Evolutionary conservation across 805 yeast species (phyloP).

Genomic region (Starmerella apis): DNA sequence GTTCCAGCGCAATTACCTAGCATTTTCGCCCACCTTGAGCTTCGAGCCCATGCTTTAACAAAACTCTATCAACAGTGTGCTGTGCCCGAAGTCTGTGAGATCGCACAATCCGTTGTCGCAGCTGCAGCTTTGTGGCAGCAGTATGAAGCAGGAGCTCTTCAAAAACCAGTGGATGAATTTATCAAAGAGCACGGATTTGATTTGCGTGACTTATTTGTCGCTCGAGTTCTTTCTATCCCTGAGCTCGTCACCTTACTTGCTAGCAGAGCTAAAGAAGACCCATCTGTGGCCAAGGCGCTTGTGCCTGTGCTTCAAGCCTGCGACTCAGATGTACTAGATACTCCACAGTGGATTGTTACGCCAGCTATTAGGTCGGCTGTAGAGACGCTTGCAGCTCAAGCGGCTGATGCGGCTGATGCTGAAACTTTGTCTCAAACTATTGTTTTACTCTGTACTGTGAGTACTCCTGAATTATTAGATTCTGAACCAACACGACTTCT

Average conservation of each 20-base stretch:
- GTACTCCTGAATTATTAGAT: conserved; percentile 15
- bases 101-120: conserved; percentile 18
- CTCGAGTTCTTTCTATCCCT: neutral
- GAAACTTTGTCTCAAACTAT: conserved; percentile 32
- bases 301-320: conserved; percentile 8
- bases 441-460: conserved; percentile 34
- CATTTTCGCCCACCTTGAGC: conserved; percentile 41
- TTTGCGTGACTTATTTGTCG: neutral
- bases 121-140: conserved; percentile 8
- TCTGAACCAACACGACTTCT: conserved; percentile 20
- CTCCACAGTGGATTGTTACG: conserved; percentile 13
- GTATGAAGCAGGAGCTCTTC: neutral
- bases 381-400: conserved; percentile 19
- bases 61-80: conserved; percentile 39
- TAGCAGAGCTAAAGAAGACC: neutral
- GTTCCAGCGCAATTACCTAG: conserved; percentile 46
- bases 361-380: conserved; percentile 7
- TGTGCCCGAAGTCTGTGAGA: conserved; percentile 24
- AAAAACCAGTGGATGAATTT: neutral
- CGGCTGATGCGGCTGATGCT: conserved; percentile 19
- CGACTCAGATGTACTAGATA: neutral
- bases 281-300: neutral
- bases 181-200: neutral
- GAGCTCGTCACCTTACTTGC: neutral
- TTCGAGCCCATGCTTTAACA: conserved; percentile 40